Evolutionary conservation across 2,329 filamentous ascomycete species (phyloP).

Genomic region (Phaeoacremonium minimum): DNA sequence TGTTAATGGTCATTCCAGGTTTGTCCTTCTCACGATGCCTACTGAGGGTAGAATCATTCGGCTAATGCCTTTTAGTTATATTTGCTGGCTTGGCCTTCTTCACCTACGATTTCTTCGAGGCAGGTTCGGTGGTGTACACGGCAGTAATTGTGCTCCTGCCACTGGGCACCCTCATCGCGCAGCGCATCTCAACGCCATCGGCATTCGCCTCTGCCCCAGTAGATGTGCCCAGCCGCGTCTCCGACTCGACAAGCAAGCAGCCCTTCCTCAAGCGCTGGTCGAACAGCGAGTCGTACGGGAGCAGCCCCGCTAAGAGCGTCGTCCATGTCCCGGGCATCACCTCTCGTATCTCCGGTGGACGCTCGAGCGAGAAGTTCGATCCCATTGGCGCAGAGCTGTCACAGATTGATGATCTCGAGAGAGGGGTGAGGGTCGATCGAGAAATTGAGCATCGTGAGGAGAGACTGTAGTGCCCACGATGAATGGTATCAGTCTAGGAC

Average conservation of each 20-base stretch:
- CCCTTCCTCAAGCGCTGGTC: conserved; percentile 5
- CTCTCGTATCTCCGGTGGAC: conserved; percentile 3
- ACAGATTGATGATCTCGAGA: conserved; percentile 17
- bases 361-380: conserved; percentile 15
- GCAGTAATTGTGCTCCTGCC: conserved; percentile 48
- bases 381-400: conserved; percentile 25
- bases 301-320: conserved; percentile 12
- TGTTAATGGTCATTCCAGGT: conserved; percentile 55
- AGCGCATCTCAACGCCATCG: conserved; percentile 30
- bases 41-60: background rate
- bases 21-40: conserved; percentile 11
- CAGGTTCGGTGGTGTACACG: conserved; percentile 43
- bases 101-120: conserved; percentile 38
- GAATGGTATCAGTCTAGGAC: no score
- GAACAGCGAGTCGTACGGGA: conserved; percentile 5
- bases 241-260: conserved; percentile 10
- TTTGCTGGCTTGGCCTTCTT: conserved; percentile 45
- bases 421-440: conserved; percentile 21
- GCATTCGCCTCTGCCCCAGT: conserved; percentile 14
- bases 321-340: conserved; percentile 14
- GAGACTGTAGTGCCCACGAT: conserved; percentile 18
- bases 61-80: conserved; percentile 31
- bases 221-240: conserved; percentile 3
- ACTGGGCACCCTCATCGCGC: conserved; percentile 46
- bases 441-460: conserved; percentile 26